These are phyloP conservation scores for Halophytophthora batemanensis DNA, from an alignment of 352 stramenopile species.

Conservation along the genomic window DNA sequence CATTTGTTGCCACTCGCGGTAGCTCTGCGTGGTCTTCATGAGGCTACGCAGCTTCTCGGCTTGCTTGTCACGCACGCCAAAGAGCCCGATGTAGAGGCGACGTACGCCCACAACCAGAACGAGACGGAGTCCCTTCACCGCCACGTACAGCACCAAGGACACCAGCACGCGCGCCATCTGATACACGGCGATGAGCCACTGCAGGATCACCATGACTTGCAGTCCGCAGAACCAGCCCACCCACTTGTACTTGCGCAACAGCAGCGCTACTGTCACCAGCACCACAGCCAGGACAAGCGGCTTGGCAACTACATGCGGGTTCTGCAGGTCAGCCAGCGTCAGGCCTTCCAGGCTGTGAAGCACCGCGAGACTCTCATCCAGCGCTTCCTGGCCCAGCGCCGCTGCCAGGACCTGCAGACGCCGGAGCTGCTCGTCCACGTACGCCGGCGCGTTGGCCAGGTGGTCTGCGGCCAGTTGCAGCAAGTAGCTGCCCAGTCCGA, in stretches of 20 bases:
- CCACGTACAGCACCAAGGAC: conserved; percentile 50
- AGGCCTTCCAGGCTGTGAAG: no score
- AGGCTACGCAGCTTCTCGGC: conserved; percentile 43
- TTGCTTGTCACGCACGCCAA: conserved; percentile 45
- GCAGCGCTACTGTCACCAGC: conserved; percentile 19
- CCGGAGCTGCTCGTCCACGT: no score
- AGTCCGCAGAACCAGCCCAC: conserved; percentile 61
- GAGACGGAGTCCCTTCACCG: conserved; percentile 52
- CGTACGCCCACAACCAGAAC: conserved; percentile 20
- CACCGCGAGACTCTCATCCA: no score
- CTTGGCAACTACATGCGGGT: conserved; percentile 33
- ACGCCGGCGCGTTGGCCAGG: conserved; percentile 25
- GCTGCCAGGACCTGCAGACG: no score
- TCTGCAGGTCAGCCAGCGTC: no score
- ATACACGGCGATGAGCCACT: conserved; percentile 68
- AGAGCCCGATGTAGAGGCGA: conserved; percentile 30
- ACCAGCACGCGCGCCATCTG: conserved; percentile 58
- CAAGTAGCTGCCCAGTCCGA: no score
- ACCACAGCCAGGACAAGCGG: conserved; percentile 39
- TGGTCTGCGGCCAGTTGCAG: conserved; percentile 48
- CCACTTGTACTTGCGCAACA: conserved; percentile 57
- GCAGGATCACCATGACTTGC: conserved; percentile 48
- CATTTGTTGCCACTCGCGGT: conserved; percentile 58
- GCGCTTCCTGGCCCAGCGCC: no score
- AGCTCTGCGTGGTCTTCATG: conserved; percentile 51